Evolutionary conservation across 495 filamentous ascomycete genomes (phyloP).

Genomic region (Tuber magnatum): DNA sequence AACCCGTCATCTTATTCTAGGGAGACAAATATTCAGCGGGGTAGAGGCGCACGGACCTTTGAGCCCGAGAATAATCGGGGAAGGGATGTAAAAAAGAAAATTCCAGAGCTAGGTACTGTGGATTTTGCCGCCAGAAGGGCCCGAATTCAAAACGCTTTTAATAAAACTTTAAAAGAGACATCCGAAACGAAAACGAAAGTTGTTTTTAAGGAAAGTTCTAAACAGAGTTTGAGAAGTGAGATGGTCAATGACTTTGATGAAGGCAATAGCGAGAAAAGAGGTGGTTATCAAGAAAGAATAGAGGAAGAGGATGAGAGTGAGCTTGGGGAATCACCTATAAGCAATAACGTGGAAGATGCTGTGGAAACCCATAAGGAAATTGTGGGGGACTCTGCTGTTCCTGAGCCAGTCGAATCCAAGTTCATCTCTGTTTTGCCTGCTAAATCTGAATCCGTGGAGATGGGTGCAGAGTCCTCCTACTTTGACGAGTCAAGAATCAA

Average conservation of each 20-base stretch:
- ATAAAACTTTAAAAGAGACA: constrained; percentile 54
- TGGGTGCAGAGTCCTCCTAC: constrained; percentile 16
- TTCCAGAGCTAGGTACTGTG: constrained; percentile 49
- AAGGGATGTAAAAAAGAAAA: constrained; percentile 39
- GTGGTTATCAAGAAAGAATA: constrained; percentile 35
- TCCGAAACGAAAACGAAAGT: constrained; percentile 45
- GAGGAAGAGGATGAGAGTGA: constrained; percentile 38
- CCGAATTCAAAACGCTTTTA: constrained; percentile 60
- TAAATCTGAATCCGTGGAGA: neutral
- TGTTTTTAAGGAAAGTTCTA: constrained; percentile 24
- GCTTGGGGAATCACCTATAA: constrained; percentile 15
- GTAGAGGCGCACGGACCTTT: constrained; percentile 24
- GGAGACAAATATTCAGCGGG: constrained; percentile 29
- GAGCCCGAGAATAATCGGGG: constrained; percentile 38
- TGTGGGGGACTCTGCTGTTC: constrained; percentile 7
- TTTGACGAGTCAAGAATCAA: constrained; percentile 13
- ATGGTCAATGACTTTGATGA: constrained; percentile 22
- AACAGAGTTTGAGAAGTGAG: constrained; percentile 32
- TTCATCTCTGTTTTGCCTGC: constrained; percentile 11
- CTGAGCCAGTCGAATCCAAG: constrained; percentile 24
- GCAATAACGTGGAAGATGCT: constrained; percentile 17
- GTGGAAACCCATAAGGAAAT: constrained; percentile 7
- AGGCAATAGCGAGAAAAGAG: constrained; percentile 22
- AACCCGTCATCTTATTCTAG: constrained; percentile 23
- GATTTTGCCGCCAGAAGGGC: constrained; percentile 60